Evolutionary conservation across 768 basidiomycete species (phyloP), one percentile per base, ranked within the genome.

Genomic region (Sarcomyxa edulis): DNA sequence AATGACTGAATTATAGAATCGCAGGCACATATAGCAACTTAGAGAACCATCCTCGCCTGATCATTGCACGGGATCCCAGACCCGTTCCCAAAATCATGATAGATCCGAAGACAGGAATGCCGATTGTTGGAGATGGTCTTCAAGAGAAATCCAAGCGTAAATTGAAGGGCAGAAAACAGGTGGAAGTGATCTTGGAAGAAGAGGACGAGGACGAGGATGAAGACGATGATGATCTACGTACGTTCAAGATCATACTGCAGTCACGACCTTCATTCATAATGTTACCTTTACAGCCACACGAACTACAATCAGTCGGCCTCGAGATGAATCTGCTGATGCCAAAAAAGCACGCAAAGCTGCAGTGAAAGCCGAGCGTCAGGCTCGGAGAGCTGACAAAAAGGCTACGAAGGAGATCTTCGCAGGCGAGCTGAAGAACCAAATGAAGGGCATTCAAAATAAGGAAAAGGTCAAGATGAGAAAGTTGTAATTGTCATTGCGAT

Each of bases 11-110:
- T n/a, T n/a, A 42, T 43, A 19, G 15, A 28, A 30, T 35, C 21
- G 14, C 53, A 96, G 95, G 86, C 7, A 97, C 94, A 7, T 94
- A 93, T 55, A 85, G 91, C n/a, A 99, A 96, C 54, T 70, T 97
- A 6, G 96, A 96, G 57, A 99, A 99, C 52, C 96, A 98, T 56
- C 96, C 96, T 1, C 78, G 84, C 7, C 65, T 96, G 22, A 93
- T 99, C 42, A 74, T 78, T 18, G 78, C 81, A 14, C 68, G 81
- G 23, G 71, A 78, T 43, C 52, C 61, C 27, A 71, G 66, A 50
- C 61, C 65, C 15, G 69, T 73, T 0, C 68, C 81, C 0, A 84
- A 76, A 56, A 89, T 94, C 46, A 52, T 59, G 20, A 64, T 94
- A 20, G 82, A 95, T 54, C 70, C 78, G 1, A 81, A 75, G 47